phyloP scores from a whole-genome alignment of 306 rosid species.

The Nissolia schottii region DNA sequence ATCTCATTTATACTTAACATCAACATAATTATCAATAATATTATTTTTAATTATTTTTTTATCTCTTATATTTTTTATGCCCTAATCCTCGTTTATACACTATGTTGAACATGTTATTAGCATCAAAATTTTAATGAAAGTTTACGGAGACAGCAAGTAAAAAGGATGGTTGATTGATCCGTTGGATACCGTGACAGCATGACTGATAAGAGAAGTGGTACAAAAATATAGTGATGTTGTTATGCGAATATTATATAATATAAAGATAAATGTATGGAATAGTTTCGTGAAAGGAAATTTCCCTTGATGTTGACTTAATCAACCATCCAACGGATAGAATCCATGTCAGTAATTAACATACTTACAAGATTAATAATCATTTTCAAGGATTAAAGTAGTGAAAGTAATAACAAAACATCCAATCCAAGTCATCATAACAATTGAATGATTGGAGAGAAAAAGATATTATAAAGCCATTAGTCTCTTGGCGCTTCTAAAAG shows the following conservation, averaged over 20 bases:
- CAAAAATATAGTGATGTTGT: background rate
- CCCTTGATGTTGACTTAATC: background rate
- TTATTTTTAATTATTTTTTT: too few species aligned
- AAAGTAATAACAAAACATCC: background rate
- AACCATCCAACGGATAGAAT: background rate
- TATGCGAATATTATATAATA: background rate
- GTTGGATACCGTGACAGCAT: too few species aligned
- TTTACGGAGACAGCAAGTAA: too few species aligned
- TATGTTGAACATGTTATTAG: too few species aligned
- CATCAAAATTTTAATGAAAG: too few species aligned
- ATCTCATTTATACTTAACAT: too few species aligned
- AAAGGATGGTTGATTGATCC: too few species aligned
- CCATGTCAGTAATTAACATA: background rate
- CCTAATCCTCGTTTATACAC: too few species aligned
- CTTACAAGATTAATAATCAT: background rate
- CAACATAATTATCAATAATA: too few species aligned
- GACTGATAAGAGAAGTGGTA: background rate
- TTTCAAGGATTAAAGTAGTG: background rate
- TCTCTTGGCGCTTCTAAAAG: background rate
- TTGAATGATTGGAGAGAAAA: background rate
- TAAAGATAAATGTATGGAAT: background rate
- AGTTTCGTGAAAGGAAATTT: background rate
- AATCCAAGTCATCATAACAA: background rate
- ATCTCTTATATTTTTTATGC: too few species aligned
- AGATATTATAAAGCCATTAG: background rate